A percentile compares a stretch with the other conserved stretches of the same genome.
Evolutionary conservation across 495 filamentous ascomycete species (phyloP).

Genomic region (Zalerion maritima): DNA sequence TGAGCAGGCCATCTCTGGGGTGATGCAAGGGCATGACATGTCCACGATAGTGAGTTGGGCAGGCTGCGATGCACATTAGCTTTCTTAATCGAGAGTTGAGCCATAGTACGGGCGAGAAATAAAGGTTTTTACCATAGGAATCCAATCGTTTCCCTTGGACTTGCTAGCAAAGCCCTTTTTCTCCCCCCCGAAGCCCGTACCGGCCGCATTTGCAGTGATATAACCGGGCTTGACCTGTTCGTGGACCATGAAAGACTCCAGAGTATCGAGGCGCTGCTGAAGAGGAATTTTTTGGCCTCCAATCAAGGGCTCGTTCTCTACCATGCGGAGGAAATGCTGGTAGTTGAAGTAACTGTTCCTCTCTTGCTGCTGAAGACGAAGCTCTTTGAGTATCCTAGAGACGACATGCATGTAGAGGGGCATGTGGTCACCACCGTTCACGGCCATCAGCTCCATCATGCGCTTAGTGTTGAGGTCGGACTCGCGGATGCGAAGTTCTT

Average conservation of each 20-base stretch:
- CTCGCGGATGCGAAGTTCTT: slow-evolving; percentile 41
- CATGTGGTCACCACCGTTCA: slow-evolving; percentile 28
- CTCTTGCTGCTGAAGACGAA: slow-evolving; percentile 34
- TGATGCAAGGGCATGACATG: slow-evolving; percentile 57
- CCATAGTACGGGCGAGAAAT: not conserved
- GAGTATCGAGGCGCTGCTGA: slow-evolving; percentile 38
- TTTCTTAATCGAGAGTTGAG: slow-evolving; percentile 7
- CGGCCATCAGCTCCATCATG: slow-evolving; percentile 57
- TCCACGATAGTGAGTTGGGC: slow-evolving; percentile 59
- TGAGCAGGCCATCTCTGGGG: slow-evolving; percentile 47
- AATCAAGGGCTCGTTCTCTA: slow-evolving; percentile 24
- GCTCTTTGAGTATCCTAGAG: slow-evolving; percentile 43
- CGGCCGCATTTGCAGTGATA: no score
- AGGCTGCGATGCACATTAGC: slow-evolving; percentile 13
- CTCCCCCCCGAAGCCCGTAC: no score
- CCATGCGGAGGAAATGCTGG: slow-evolving; percentile 25
- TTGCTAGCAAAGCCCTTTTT: no score
- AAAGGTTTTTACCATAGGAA: slow-evolving; percentile 12
- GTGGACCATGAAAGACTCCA: slow-evolving; percentile 43
- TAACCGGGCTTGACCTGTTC: slow-evolving; percentile 11
- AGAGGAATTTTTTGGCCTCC: slow-evolving; percentile 33
- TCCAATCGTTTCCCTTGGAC: slow-evolving; percentile 17
- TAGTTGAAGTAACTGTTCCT: slow-evolving; percentile 34
- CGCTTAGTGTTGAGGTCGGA: slow-evolving; percentile 45
- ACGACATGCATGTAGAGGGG: slow-evolving; percentile 51